These are phyloP conservation scores for Acacia melanoxylon DNA, from an alignment of 306 rosid species.

Conservation along the genomic window DNA sequence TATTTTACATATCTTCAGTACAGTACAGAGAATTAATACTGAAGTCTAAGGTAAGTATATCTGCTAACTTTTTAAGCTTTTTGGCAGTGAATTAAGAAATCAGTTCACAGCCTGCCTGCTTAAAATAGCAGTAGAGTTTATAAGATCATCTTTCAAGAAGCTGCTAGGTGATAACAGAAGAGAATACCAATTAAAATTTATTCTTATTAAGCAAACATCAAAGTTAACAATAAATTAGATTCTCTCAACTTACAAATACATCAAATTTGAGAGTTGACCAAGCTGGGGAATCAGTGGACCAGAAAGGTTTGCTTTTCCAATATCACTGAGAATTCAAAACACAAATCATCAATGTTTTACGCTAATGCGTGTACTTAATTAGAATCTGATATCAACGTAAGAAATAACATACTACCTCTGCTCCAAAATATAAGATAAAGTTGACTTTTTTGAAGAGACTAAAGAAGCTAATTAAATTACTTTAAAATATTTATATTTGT, in stretches of 20 bases:
- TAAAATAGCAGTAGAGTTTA: neutral
- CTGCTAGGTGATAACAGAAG: neutral
- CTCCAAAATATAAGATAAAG: too few relatives aligned
- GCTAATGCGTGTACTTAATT: too few relatives aligned
- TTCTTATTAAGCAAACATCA: neutral
- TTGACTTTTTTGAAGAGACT: too few relatives aligned
- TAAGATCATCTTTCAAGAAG: neutral
- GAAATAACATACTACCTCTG: neutral
- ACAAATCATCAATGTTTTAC: neutral
- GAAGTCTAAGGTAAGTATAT: too few relatives aligned
- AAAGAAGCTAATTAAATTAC: too few relatives aligned
- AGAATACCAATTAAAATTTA: neutral
- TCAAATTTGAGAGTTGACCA: constrained; percentile 35
- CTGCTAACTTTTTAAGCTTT: neutral
- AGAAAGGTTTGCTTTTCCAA: constrained; percentile 62
- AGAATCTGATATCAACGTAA: neutral
- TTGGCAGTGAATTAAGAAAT: neutral
- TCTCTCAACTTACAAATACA: constrained; percentile 53
- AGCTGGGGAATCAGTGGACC: constrained; percentile 56
- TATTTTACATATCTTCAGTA: neutral
- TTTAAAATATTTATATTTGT: too few relatives aligned
- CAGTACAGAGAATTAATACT: neutral
- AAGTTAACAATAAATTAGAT: neutral
- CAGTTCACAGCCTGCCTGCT: neutral
- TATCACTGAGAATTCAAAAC: constrained; percentile 45